Evolutionary conservation across 495 filamentous ascomycete genomes (phyloP).

Genomic region (Cercophora sp.): DNA sequence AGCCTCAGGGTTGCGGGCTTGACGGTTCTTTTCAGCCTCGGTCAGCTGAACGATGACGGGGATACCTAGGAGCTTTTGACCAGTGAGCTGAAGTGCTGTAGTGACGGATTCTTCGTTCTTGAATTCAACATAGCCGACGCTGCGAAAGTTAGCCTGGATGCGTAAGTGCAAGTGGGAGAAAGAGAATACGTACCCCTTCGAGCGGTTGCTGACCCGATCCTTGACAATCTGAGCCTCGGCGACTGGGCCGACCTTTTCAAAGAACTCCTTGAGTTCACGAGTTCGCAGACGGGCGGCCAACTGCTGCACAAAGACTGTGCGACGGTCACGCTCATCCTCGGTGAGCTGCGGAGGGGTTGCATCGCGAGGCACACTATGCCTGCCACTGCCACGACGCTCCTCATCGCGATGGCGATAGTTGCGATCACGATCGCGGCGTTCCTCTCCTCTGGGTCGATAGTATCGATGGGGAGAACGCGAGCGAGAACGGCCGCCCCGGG

Average conservation of each 20-base stretch:
- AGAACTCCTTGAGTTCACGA: constrained; percentile 90
- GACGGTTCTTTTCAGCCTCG: constrained; percentile 98
- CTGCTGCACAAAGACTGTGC: constrained; percentile 98
- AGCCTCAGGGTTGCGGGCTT: constrained; percentile 79
- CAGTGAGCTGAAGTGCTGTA: constrained; percentile 94
- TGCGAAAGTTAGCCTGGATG: constrained; percentile 42
- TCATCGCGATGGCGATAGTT: constrained; percentile 24
- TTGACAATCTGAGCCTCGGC: constrained; percentile 99
- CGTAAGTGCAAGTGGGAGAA: background rate
- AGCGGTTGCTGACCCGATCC: constrained; percentile 91
- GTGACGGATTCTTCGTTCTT: constrained; percentile 91
- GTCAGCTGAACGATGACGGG: constrained; percentile 98
- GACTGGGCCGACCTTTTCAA: constrained; percentile 92
- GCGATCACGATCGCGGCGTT: constrained; percentile 47
- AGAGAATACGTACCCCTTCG: constrained; percentile 78
- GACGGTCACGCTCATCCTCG: constrained; percentile 93
- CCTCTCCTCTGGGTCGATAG: constrained; percentile 65
- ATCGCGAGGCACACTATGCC: constrained; percentile 52
- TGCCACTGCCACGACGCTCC: constrained; percentile 48
- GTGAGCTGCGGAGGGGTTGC: constrained; percentile 62
- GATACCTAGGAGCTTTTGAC: constrained; percentile 96
- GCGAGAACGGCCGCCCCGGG: constrained; percentile 55
- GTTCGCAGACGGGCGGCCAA: constrained; percentile 88
- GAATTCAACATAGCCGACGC: constrained; percentile 99
- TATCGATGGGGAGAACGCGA: constrained; percentile 76